These are phyloP conservation scores for Albatrellus sp. DNA, from an alignment of 1,284 basidiomycete species.

Conservation along the genomic window DNA sequence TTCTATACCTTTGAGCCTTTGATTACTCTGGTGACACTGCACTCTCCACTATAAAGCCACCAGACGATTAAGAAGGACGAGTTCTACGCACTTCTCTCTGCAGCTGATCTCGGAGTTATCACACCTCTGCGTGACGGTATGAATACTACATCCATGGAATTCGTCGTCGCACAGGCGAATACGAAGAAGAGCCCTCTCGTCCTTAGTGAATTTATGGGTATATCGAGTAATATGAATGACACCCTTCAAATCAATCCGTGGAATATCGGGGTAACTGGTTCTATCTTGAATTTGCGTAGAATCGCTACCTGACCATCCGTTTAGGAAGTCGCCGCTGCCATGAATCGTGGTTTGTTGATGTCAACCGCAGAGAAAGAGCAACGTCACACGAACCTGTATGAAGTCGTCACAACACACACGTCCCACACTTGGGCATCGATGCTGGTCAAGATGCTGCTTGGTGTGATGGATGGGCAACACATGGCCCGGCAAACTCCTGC, in stretches of 20 bases:
- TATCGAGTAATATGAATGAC: conserved; percentile 76
- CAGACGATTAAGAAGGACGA: conserved; percentile 97
- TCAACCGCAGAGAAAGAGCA: conserved; percentile 60
- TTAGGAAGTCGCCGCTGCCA: conserved; percentile 87
- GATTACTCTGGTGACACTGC: not conserved
- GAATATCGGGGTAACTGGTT: conserved; percentile 65
- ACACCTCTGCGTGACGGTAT: conserved; percentile 95
- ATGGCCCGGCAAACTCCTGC: conserved; percentile 82
- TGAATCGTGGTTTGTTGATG: conserved; percentile 84
- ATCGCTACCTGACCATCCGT: conserved; percentile 6
- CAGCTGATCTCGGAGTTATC: conserved; percentile 92
- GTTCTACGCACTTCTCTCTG: conserved; percentile 93
- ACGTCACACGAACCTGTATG: conserved; percentile 72
- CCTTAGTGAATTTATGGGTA: conserved; percentile 96
- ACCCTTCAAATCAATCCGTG: conserved; percentile 83
- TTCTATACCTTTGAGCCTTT: not conserved
- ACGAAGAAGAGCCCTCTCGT: conserved; percentile 80
- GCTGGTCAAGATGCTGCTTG: conserved; percentile 80
- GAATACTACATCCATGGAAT: conserved; percentile 99
- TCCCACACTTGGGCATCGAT: conserved; percentile 93
- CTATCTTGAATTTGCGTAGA: not conserved
- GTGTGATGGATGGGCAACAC: conserved; percentile 72
- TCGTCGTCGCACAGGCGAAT: conserved; percentile 84
- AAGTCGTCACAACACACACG: conserved; percentile 88
- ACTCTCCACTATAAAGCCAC: conserved; percentile 43